Conservation (phyloP, 2,329 filamentous ascomycete species). For the Chaetomiaceae sp. region DNA sequence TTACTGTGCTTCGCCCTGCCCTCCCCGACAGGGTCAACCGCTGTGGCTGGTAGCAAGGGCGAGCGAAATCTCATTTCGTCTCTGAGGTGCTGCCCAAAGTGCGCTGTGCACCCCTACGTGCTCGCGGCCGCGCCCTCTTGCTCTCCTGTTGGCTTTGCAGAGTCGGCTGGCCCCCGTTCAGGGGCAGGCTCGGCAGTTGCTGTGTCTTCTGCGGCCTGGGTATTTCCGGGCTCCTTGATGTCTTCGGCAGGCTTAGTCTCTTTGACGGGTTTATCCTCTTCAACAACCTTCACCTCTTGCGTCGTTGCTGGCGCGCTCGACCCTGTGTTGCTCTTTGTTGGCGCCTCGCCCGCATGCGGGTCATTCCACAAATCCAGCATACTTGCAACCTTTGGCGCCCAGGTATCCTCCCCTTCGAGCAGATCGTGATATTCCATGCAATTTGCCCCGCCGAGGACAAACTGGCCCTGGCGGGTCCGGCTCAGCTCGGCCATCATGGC, state of each 20-base stretch:
- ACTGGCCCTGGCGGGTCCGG: conserved; percentile 75
- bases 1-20: no score
- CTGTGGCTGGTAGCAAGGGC: no score
- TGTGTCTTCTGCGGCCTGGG: not conserved
- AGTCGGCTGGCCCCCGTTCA: no score
- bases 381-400: conserved; percentile 66
- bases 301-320: conserved; percentile 8
- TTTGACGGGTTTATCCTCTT: not conserved
- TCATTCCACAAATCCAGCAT: conserved; percentile 40
- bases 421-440: conserved; percentile 76
- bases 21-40: no score
- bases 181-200: not conserved
- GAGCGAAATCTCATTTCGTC: no score
- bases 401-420: conserved; percentile 68
- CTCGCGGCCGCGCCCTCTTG: no score
- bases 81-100: no score
- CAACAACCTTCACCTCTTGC: not conserved
- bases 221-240: not conserved
- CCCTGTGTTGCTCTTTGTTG: conserved; percentile 6
- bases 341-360: conserved; percentile 17
- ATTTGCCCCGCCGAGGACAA: conserved; percentile 62
- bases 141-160: no score
- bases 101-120: no score
- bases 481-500: conserved; percentile 81
- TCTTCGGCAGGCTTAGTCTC: conserved; percentile 1